Evolutionary conservation across 768 basidiomycete genomes (phyloP).

Genomic region (Butyriboletus loyo): DNA sequence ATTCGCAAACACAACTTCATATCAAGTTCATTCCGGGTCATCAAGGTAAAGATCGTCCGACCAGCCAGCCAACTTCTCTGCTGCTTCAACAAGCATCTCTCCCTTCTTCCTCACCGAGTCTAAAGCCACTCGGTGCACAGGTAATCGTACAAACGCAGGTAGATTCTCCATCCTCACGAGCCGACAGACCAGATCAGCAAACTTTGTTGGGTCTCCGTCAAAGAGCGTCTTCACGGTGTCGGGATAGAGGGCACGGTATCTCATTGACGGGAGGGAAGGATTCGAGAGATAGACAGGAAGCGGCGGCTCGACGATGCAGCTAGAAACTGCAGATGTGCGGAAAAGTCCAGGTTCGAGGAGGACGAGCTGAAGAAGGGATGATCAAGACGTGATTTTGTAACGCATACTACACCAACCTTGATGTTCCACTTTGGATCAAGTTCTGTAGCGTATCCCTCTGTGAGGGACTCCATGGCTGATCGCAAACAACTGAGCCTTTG

Average conservation of each 20-base stretch:
- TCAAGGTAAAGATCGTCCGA: slow-evolving; percentile 25
- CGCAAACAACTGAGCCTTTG: not conserved
- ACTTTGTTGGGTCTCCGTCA: slow-evolving; percentile 24
- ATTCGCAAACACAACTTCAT: not conserved
- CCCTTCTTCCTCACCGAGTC: slow-evolving; percentile 22
- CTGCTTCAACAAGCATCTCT: slow-evolving; percentile 16
- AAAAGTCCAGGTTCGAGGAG: slow-evolving; percentile 24
- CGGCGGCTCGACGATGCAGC: slow-evolving; percentile 8
- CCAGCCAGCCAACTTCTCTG: slow-evolving; percentile 20
- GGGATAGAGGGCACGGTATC: slow-evolving; percentile 20
- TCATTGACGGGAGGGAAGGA: slow-evolving; percentile 25
- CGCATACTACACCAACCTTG: slow-evolving; percentile 21
- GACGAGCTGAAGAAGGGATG: slow-evolving; percentile 11
- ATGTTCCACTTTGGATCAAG: slow-evolving; percentile 37
- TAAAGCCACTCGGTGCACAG: slow-evolving; percentile 24
- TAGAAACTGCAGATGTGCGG: slow-evolving; percentile 19
- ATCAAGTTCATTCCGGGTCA: not conserved
- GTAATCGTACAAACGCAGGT: slow-evolving; percentile 17
- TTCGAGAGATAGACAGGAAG: slow-evolving; percentile 20
- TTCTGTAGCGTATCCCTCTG: slow-evolving; percentile 30
- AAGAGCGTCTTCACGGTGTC: slow-evolving; percentile 17
- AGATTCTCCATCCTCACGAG: slow-evolving; percentile 15
- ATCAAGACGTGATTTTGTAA: not conserved
- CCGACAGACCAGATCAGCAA: slow-evolving; percentile 17
- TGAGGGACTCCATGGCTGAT: slow-evolving; percentile 33